These are phyloP conservation scores for Knufia fluminis DNA, from an alignment of 2,329 filamentous ascomycete species.

Conservation along the genomic window DNA sequence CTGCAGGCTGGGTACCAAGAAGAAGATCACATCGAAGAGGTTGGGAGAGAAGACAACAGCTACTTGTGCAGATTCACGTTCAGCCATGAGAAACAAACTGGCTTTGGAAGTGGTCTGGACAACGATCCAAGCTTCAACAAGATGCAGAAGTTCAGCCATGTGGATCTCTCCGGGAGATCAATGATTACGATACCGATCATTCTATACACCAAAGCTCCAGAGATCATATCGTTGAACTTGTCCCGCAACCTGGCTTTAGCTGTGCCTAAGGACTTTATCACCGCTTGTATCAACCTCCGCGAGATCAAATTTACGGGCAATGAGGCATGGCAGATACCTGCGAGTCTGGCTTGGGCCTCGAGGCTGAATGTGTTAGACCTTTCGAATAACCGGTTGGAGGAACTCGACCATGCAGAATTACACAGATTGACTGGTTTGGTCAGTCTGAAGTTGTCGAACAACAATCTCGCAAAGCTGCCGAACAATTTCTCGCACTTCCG, in stretches of 20 bases:
- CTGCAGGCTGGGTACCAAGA: slow-evolving; percentile 88
- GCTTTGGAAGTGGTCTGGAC: slow-evolving; percentile 62
- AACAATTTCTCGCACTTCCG: slow-evolving; percentile 73
- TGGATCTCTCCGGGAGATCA: slow-evolving; percentile 83
- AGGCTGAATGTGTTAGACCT: slow-evolving; percentile 83
- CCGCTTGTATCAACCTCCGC: slow-evolving; percentile 78
- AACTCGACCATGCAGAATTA: slow-evolving; percentile 76
- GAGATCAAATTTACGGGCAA: slow-evolving; percentile 97
- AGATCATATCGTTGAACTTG: slow-evolving; percentile 91
- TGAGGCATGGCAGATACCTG: slow-evolving; percentile 75
- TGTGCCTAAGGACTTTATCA: slow-evolving; percentile 91
- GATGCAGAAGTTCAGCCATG: slow-evolving; percentile 83
- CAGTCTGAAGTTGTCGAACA: slow-evolving; percentile 89
- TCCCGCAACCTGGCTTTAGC: slow-evolving; percentile 87
- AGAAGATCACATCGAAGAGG: slow-evolving; percentile 78
- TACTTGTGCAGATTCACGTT: slow-evolving; percentile 96
- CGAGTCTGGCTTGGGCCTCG: slow-evolving; percentile 70
- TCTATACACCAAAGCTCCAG: slow-evolving; percentile 79
- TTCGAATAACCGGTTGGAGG: slow-evolving; percentile 85
- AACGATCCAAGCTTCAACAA: slow-evolving; percentile 71
- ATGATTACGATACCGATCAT: slow-evolving; percentile 91
- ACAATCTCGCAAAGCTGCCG: slow-evolving; percentile 70
- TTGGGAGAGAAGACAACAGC: slow-evolving; percentile 93
- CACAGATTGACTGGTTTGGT: slow-evolving; percentile 65
- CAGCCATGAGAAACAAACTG: slow-evolving; percentile 76